phyloP scores from a whole-genome alignment of 352 stramenopile species.

The Hyaloperonospora arabidopsidis region DNA sequence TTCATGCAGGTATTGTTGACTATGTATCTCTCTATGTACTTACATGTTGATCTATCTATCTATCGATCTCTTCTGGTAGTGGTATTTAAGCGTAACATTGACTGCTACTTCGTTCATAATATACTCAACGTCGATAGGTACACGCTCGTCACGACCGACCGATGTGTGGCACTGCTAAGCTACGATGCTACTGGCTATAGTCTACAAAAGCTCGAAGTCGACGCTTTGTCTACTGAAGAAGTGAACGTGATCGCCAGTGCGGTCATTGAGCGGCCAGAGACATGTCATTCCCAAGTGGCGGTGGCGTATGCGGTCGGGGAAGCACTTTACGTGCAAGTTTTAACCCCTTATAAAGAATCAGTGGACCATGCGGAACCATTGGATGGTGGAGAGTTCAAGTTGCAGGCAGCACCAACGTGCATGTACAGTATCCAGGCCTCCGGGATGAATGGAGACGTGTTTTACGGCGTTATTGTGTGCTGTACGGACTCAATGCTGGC shows the following conservation, averaged over 20 bases:
- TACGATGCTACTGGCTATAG: slow-evolving; percentile 33
- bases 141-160: slow-evolving; percentile 63
- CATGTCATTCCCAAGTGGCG: slow-evolving; percentile 26
- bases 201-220: slow-evolving; percentile 32
- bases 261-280: slow-evolving; percentile 33
- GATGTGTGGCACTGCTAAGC: slow-evolving; percentile 38
- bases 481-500: slow-evolving; percentile 44
- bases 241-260: slow-evolving; percentile 41
- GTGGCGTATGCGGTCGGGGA: slow-evolving; percentile 44
- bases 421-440: slow-evolving; percentile 42
- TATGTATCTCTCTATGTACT: too few species aligned
- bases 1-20: too few species aligned
- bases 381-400: slow-evolving; percentile 40
- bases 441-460: slow-evolving; percentile 26
- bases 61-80: neutral
- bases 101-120: neutral
- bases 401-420: slow-evolving; percentile 42
- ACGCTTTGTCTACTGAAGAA: slow-evolving; percentile 16
- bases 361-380: slow-evolving; percentile 8
- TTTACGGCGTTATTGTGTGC: slow-evolving; percentile 61
- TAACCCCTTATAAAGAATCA: slow-evolving; percentile 7
- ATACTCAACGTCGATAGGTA: slow-evolving; percentile 22
- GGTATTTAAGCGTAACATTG: neutral
- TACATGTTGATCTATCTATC: too few species aligned
- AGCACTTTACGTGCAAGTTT: slow-evolving; percentile 29